Evolutionary conservation across 306 rosid genomes (phyloP).

Genomic region (Astragalus membranaceus): DNA sequence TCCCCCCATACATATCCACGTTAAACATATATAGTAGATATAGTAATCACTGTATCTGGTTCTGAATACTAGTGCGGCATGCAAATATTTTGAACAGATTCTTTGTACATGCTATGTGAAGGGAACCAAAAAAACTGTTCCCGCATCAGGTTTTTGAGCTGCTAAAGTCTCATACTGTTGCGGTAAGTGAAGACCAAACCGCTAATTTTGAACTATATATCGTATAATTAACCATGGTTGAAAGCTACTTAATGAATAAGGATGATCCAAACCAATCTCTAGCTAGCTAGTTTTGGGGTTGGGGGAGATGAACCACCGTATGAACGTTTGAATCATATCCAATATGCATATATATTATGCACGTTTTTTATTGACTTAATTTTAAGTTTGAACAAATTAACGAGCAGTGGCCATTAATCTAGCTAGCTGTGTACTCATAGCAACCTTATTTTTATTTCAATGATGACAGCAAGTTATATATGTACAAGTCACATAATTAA

Average conservation of each 20-base stretch:
- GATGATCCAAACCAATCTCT: neutral
- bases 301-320: conserved; percentile 26
- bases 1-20: no score
- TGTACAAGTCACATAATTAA: neutral
- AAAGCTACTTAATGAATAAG: conserved; percentile 7
- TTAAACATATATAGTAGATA: neutral
- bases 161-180: neutral
- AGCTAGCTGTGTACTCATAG: neutral
- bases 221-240: neutral
- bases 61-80: conserved; percentile 12
- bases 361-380: conserved; percentile 6
- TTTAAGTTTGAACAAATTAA: neutral
- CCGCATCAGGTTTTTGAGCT: conserved; percentile 2
- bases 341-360: neutral
- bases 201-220: conserved; percentile 21
- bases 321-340: neutral
- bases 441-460: neutral
- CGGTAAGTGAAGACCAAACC: conserved; percentile 33
- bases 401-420: neutral
- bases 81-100: conserved; percentile 16
- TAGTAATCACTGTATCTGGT: conserved; percentile 4
- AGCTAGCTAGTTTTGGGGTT: neutral
- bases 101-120: conserved; percentile 12
- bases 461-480: neutral
- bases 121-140: conserved; percentile 26